A percentile compares a stretch with the other conserved stretches of the same genome.
Conservation (phyloP, 306 rosid genomes). For the Cucurbita maxima region DNA sequence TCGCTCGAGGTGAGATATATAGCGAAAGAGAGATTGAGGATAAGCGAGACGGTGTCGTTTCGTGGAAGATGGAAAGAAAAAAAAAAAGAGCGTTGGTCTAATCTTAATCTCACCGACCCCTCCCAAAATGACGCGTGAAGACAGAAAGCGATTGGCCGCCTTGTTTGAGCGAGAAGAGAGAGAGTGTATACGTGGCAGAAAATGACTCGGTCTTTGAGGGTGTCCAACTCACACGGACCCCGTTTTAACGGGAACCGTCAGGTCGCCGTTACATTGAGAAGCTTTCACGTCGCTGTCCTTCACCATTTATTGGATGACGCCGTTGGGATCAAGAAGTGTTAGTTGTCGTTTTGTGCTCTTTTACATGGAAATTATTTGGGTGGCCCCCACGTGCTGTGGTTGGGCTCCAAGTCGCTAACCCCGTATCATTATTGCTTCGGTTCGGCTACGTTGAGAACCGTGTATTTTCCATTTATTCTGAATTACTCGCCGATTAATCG, state of each 20-base stretch:
- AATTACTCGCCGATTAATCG: not conserved
- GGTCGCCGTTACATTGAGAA: not conserved
- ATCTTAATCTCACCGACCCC: constrained; percentile 8
- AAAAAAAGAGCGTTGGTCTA: not conserved
- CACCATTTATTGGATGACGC: not conserved
- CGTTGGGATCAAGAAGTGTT: not conserved
- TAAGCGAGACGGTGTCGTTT: not conserved
- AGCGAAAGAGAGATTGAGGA: not conserved
- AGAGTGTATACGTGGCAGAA: not conserved
- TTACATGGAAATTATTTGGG: not conserved
- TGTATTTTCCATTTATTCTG: not conserved
- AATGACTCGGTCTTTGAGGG: not conserved
- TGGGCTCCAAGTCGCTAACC: not conserved
- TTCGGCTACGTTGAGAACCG: not conserved
- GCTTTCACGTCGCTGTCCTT: not conserved
- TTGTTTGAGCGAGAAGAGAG: not conserved
- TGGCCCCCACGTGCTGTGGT: not conserved
- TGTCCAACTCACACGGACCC: constrained; percentile 1
- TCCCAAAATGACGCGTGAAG: constrained; percentile 4
- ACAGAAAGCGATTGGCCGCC: constrained; percentile 7
- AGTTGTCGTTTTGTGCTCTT: not conserved
- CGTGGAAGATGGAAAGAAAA: not conserved
- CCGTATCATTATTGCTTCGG: not conserved
- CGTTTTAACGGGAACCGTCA: constrained; percentile 2
- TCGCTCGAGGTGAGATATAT: not conserved